Base-by-base conservation (phyloP, 208 protist species). In the Eutreptiella sp. region DNA sequence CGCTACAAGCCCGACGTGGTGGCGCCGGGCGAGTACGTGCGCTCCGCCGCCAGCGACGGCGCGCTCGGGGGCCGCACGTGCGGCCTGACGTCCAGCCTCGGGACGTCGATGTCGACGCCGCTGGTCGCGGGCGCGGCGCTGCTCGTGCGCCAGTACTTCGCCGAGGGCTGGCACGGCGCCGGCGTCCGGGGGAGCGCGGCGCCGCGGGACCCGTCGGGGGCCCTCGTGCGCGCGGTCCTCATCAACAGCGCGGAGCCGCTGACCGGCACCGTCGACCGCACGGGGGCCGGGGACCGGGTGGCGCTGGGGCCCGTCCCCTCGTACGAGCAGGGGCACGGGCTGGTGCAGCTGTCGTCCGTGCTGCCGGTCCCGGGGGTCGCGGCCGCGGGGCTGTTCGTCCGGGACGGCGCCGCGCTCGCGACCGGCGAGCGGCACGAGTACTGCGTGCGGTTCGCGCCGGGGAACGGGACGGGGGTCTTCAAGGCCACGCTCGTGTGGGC, bases 1-100 rank as follows among this genome's bases (percentile, higher is more conserved):
- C 74, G 88, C 2, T 63, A 69, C 16, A 93, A 93, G 68, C 88
- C 88, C 0, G 85, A 93, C 38, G 38, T 92, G 26, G 58, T 89
- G 1, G 76, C 63, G 3, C 75, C 85, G 2, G 88, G 88, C 19
- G 63, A 83, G 19, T 11, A 9, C 3, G 54, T 90, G 11, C 53
- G 41, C 9, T 83, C 81, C 21, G 79, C 80, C 19, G 9, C 36
- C 11, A 63, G 72, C 32, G 52, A 47, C 29, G 62, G 66, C 7
- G 34, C 53, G 28, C 9, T 43, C 35, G 46, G n/a, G 1, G 45
- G 26, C 29, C 34, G 62, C 19, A 59, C 61, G 14, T 92, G 86
- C 53, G 60, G 28, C 0, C 55, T 72, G 1, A 46, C 39, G 1
- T 21, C n/a, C 0, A 78, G 79, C 36, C 4, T 48, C 36, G 55